Evolutionary conservation across 1,284 basidiomycete genomes (phyloP).

Genomic region (Moesziomyces sp.): DNA sequence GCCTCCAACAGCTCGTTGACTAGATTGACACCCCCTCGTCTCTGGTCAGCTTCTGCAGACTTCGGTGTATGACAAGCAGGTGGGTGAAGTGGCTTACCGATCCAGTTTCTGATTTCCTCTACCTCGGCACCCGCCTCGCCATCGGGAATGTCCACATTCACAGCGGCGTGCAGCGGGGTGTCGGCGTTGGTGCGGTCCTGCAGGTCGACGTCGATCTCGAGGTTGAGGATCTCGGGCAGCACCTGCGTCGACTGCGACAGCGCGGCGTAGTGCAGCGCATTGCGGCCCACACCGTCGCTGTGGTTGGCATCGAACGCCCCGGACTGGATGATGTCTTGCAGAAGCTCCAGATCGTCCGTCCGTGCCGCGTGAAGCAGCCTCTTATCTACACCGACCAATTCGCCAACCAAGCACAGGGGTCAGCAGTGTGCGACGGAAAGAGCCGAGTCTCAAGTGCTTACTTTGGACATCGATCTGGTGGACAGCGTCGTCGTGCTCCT

Average conservation of each 20-base stretch:
- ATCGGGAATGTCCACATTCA: constrained; percentile 70
- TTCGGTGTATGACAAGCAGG: background rate
- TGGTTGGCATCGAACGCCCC: constrained; percentile 59
- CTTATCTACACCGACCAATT: constrained; percentile 41
- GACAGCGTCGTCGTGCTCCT: constrained; percentile 35
- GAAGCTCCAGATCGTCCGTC: constrained; percentile 58
- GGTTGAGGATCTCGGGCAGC: constrained; percentile 58
- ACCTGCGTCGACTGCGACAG: constrained; percentile 50
- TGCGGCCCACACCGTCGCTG: constrained; percentile 61
- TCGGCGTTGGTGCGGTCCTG: constrained; percentile 79
- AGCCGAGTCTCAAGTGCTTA: constrained; percentile 4
- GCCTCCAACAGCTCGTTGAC: constrained; percentile 63
- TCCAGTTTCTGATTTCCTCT: constrained; percentile 72
- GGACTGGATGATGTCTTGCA: constrained; percentile 51
- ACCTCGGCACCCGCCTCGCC: constrained; percentile 69
- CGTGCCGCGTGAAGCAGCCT: constrained; percentile 56
- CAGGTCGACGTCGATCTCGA: constrained; percentile 81
- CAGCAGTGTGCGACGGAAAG: background rate
- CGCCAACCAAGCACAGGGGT: background rate
- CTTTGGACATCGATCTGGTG: constrained; percentile 49
- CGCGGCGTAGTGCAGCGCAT: constrained; percentile 64
- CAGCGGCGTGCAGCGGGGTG: constrained; percentile 85
- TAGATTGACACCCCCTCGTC: constrained; percentile 3
- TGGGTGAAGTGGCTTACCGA: constrained; percentile 65
- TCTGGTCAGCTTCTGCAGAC: background rate